Conservation (phyloP, 2,329 filamentous ascomycete genomes). For the Geoglossum cookeanum region DNA sequence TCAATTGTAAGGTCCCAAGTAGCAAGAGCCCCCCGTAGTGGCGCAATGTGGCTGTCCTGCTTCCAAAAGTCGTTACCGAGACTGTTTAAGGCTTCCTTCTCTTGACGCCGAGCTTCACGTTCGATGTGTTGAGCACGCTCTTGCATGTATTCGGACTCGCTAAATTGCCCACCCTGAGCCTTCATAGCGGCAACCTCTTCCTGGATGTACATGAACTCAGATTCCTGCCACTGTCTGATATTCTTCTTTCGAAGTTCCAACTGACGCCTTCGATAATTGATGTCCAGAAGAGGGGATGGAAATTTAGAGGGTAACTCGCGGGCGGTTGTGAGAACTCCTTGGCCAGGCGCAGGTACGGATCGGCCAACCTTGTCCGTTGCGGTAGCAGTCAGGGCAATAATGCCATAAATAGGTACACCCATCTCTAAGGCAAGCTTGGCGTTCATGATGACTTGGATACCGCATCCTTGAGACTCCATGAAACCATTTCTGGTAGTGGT, state of each 20-base stretch:
- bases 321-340: constrained; percentile 90
- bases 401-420: constrained; percentile 94
- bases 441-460: constrained; percentile 97
- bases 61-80: constrained; percentile 99
- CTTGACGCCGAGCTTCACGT: constrained; percentile 69
- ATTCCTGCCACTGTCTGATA: constrained; percentile 93
- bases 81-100: constrained; percentile 80
- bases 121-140: constrained; percentile 77
- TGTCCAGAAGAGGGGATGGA: constrained; percentile 86
- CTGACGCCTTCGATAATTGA: constrained; percentile 91
- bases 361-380: constrained; percentile 98
- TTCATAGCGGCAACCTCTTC: constrained; percentile 89
- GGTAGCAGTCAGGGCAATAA: constrained; percentile 81
- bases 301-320: constrained; percentile 82
- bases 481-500: constrained; percentile 95
- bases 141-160: constrained; percentile 68
- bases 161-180: constrained; percentile 50
- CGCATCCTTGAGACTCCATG: constrained; percentile 98
- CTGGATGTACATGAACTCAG: constrained; percentile 78
- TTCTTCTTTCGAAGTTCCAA: constrained; percentile 84
- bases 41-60: constrained; percentile 79
- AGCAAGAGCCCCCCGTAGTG: constrained; percentile 83
- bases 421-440: constrained; percentile 90
- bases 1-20: constrained; percentile 98
- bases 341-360: constrained; percentile 86